Percentiles rank a stretch among this genome's conserved stretches.
These are phyloP conservation scores for Prosopis cineraria DNA, from an alignment of 306 rosid species.

Conservation along the genomic window DNA sequence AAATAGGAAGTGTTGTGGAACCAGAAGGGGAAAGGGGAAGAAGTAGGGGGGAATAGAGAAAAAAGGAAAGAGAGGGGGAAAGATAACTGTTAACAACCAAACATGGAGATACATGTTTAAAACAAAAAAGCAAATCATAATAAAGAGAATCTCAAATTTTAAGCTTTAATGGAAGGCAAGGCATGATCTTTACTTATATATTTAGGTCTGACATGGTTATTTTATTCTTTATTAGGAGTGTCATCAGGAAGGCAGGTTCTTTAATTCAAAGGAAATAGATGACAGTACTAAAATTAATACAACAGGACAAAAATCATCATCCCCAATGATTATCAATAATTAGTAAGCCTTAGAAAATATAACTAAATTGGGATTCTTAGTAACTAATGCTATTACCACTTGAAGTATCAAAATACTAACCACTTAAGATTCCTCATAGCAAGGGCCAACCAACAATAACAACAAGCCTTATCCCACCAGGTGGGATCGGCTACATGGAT, in stretches of 20 bases:
- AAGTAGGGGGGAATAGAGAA: not conserved
- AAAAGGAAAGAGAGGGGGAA: not conserved
- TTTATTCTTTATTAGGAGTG: not conserved
- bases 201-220: not conserved
- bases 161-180: not conserved
- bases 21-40: not conserved
- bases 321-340: not conserved
- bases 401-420: not conserved
- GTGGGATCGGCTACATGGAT: too few species aligned
- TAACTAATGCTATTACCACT: slow-evolving; percentile 1
- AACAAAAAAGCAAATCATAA: not conserved
- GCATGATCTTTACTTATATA: not conserved
- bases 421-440: not conserved
- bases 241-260: not conserved
- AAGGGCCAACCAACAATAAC: not conserved
- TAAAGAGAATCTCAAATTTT: not conserved
- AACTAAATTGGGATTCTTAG: not conserved
- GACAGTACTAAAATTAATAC: not conserved
- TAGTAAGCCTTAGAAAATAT: not conserved
- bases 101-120: not conserved
- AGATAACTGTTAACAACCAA: not conserved
- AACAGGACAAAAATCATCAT: slow-evolving; percentile 8
- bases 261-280: slow-evolving; percentile 8
- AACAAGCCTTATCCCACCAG: too few species aligned
- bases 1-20: not conserved